Conservation (phyloP, 441 rosid species). For the Bruguiera hainesii region DNA sequence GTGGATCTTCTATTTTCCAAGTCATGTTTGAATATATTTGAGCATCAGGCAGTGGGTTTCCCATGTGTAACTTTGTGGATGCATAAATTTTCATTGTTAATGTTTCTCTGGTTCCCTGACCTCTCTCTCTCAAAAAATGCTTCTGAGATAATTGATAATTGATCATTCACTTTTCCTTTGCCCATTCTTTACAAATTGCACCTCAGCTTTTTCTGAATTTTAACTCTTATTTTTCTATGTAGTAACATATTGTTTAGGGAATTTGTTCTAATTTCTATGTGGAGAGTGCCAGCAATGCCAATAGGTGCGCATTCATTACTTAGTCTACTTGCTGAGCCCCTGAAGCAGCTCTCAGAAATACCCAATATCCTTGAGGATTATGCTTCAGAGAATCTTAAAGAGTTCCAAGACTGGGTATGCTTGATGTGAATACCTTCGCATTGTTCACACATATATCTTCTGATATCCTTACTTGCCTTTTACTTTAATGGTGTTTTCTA, state of each 20-base stretch:
- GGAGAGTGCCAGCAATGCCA: slow-evolving; percentile 98
- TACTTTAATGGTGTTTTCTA: slow-evolving; percentile 7
- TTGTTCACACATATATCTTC: slow-evolving; percentile 6
- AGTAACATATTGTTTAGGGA: slow-evolving; percentile 95
- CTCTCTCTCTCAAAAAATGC: not conserved
- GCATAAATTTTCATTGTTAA: not conserved
- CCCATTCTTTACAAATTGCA: not conserved
- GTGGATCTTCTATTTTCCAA: not conserved
- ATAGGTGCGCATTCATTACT: slow-evolving; percentile 93
- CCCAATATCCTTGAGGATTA: slow-evolving; percentile 57
- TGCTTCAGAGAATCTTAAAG: slow-evolving; percentile 75
- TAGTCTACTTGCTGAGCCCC: slow-evolving; percentile 96
- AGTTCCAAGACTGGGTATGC: slow-evolving; percentile 94
- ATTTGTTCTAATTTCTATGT: slow-evolving; percentile 92
- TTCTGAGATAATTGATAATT: not conserved
- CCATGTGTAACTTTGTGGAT: not conserved
- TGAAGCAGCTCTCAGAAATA: slow-evolving; percentile 87
- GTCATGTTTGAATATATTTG: not conserved
- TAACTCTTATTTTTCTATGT: slow-evolving; percentile 23
- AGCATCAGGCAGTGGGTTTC: not conserved
- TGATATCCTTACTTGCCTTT: slow-evolving; percentile 6
- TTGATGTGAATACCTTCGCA: slow-evolving; percentile 16
- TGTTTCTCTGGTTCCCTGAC: not conserved
- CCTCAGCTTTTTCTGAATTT: slow-evolving; percentile 16
- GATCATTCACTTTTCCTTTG: not conserved